phyloP scores from a whole-genome alignment of 179 eudicot genomes.

The Patellifolia procumbens region DNA sequence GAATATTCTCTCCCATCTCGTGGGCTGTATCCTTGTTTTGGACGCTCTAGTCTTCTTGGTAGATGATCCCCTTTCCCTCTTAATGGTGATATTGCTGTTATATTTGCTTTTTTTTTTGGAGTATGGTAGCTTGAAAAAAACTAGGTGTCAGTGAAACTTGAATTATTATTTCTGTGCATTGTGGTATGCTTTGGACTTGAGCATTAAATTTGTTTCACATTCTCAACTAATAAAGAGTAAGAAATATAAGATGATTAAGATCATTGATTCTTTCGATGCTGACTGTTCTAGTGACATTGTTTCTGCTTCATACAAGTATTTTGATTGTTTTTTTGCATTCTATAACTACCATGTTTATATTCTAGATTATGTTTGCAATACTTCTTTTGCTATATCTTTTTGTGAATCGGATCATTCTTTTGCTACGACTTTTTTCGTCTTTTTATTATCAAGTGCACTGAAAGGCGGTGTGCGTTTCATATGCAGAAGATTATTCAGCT shows the following conservation, averaged over 20 bases:
- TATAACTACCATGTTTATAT: background rate
- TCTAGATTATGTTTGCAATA: background rate
- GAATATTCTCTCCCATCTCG: background rate
- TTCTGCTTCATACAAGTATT: background rate
- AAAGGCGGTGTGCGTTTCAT: slow-evolving; percentile 13
- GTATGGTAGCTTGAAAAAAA: background rate
- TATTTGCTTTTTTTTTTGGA: background rate
- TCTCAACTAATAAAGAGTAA: background rate
- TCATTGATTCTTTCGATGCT: background rate
- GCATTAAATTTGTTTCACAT: background rate
- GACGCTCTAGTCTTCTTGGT: background rate
- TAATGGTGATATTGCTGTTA: background rate
- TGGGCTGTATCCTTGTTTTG: background rate
- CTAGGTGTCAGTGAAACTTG: background rate
- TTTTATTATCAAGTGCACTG: background rate
- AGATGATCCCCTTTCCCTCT: background rate
- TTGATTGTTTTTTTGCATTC: background rate
- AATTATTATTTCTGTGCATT: background rate
- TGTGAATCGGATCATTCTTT: background rate
- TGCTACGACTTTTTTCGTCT: background rate
- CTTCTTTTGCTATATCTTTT: background rate
- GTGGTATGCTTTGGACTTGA: background rate
- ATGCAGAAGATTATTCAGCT: slow-evolving; percentile 69
- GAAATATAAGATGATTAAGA: too few species aligned
- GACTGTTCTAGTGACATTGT: background rate